Evolutionary conservation across 2,329 filamentous ascomycete genomes (phyloP), one percentile per base, ranked within the genome.

Genomic region (Aspergillus hortae): DNA sequence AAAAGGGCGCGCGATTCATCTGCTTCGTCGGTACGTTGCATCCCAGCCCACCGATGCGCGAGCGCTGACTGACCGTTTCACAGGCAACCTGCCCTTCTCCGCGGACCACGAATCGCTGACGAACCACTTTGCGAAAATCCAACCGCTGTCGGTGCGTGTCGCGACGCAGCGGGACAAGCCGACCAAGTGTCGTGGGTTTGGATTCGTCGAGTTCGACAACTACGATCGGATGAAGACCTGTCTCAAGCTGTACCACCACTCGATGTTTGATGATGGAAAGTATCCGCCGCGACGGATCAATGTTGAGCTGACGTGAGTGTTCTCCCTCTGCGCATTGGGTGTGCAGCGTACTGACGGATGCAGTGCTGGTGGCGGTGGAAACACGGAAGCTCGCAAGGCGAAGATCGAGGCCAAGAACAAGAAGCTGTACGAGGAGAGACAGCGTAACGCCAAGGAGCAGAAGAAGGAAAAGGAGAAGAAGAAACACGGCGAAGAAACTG

Each of bases 191-290:
- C 87, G 87, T 60, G 89, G 90, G 33, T 87, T 88, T 63, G 90
- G 89, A 5, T 95, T 96, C 71, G 78, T 97, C 61, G 92, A 97
- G 72, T 97, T 96, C 67, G 85, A 85, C 58, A 81, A 85, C 60
- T 95, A 86, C 74, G 88, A 92, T 72, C 84, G 88, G 67, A 95
- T 96, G 90, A 89, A 95, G 78, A 94, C 90, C 30, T 95, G 90
- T 67, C 79, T 97, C 55, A 89, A 92, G 72, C 84, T 90, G 58
- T 92, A 92, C 74, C 92, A 97, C 74, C 92, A 96, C 74, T 88
- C 84, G 54, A 80, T 80, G 57, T 95, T 96, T 67, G 76, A 83
- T 53, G 79, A 81, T 48, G 76, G 76, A 35, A 76, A 75, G 63
- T 76, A 71, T 30, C 71, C 73, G 1, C 75, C 85, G 47, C 80